Conservation (phyloP, 352 stramenopile genomes). For the Globisporangium uncinulatum region DNA sequence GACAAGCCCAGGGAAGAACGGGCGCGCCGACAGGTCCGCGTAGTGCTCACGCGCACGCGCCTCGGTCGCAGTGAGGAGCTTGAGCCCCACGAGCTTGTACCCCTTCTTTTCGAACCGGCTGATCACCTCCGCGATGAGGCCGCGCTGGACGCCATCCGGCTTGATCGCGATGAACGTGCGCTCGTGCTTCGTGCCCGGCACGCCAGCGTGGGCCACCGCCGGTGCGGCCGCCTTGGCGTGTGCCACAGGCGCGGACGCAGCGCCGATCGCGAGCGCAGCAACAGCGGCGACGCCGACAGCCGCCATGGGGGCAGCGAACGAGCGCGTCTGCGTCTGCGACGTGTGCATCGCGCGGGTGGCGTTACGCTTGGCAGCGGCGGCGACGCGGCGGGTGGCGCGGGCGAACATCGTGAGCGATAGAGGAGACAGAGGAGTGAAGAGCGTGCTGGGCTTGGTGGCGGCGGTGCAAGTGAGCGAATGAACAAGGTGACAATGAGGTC, state of each 20-base stretch:
- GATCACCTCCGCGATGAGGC: conserved; percentile 93
- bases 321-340: conserved; percentile 30
- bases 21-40: conserved; percentile 88
- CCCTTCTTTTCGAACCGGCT: conserved; percentile 94
- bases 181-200: conserved; percentile 90
- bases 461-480: conserved; percentile 27
- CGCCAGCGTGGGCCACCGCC: conserved; percentile 56
- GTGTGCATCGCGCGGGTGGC: conserved; percentile 46
- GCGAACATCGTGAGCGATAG: conserved; percentile 48
- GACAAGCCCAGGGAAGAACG: conserved; percentile 90
- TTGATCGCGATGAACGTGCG: conserved; percentile 95
- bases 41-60: conserved; percentile 92
- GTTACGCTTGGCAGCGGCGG: conserved; percentile 54
- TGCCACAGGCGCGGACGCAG: conserved; percentile 23
- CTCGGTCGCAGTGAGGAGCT: conserved; percentile 91
- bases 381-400: conserved; percentile 58
- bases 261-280: conserved; percentile 40
- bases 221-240: conserved; percentile 38
- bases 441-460: conserved; percentile 2
- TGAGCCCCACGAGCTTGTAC: conserved; percentile 94
- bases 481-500: not conserved
- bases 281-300: conserved; percentile 32
- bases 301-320: conserved; percentile 23
- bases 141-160: conserved; percentile 92
- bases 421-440: not conserved